Conservation (phyloP, 2,329 filamentous ascomycete species). For the Huntiella decipiens region DNA sequence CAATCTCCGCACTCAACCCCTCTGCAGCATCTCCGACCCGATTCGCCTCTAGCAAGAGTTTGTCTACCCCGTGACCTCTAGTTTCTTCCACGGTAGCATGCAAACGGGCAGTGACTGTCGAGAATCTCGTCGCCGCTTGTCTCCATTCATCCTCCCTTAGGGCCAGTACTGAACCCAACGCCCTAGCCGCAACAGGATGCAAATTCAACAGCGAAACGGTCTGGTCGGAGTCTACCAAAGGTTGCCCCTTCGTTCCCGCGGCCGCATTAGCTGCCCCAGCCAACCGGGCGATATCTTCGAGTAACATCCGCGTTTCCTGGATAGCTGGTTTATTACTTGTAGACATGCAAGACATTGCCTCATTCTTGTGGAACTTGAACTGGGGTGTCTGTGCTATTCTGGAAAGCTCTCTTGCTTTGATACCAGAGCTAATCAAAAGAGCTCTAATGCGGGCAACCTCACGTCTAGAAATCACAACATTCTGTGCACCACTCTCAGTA, state of each 20-base stretch:
- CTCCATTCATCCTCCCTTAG: constrained; percentile 36
- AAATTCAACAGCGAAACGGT: constrained; percentile 24
- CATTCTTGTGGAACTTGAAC: constrained; percentile 18
- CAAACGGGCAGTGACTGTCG: constrained; percentile 27
- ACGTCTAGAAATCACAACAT: constrained; percentile 35
- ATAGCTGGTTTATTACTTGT: not conserved
- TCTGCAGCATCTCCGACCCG: constrained; percentile 61
- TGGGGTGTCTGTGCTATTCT: constrained; percentile 38
- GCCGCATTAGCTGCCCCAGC: constrained; percentile 16
- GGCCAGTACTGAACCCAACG: constrained; percentile 29
- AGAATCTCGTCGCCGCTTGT: constrained; percentile 39
- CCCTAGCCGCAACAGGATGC: constrained; percentile 33
- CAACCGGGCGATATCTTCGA: constrained; percentile 26
- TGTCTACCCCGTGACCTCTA: constrained; percentile 30
- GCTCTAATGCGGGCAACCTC: constrained; percentile 66
- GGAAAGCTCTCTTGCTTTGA: constrained; percentile 70
- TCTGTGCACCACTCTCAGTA: constrained; percentile 2
- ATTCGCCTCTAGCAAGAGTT: constrained; percentile 41
- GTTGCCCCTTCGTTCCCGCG: not conserved
- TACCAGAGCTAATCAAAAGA: constrained; percentile 64
- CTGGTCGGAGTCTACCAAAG: constrained; percentile 15
- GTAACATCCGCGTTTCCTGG: constrained; percentile 15
- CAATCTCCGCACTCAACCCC: constrained; percentile 55
- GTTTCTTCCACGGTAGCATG: constrained; percentile 20
- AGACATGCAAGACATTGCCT: constrained; percentile 5